These are phyloP conservation scores for Chloropicon primus DNA, from an alignment of 139 green algal genomes.

Conservation along the genomic window DNA sequence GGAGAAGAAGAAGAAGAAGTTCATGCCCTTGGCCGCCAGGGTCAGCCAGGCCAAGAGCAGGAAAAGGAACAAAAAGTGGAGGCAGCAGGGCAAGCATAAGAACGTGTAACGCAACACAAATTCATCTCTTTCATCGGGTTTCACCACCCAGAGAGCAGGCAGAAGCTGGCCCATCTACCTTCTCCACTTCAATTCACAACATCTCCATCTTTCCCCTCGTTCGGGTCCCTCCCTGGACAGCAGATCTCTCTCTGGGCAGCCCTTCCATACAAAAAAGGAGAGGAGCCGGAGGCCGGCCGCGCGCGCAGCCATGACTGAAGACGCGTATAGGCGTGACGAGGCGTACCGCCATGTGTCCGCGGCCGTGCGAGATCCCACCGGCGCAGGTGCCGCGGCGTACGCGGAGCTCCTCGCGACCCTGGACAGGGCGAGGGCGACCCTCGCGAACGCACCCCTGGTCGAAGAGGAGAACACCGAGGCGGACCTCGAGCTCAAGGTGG, in stretches of 20 bases:
- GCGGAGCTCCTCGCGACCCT: not conserved
- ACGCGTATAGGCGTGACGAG: too few relatives aligned
- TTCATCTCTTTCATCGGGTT: too few relatives aligned
- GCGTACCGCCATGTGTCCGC: too few relatives aligned
- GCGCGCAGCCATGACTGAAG: too few relatives aligned
- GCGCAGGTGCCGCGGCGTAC: not conserved
- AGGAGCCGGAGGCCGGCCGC: too few relatives aligned
- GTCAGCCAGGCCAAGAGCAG: constrained; percentile 13
- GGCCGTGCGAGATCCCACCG: not conserved
- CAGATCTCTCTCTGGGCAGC: too few relatives aligned
- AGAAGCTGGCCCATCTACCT: too few relatives aligned
- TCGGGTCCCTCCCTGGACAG: too few relatives aligned
- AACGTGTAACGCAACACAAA: constrained; percentile 18
- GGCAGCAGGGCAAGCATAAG: constrained; percentile 47
- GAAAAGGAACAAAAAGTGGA: not conserved
- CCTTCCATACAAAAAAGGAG: too few relatives aligned
- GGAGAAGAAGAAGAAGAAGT: constrained; percentile 76
- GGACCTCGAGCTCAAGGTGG: not conserved
- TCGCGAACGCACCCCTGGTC: not conserved
- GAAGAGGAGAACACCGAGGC: not conserved
- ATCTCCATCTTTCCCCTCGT: too few relatives aligned
- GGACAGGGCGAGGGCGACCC: not conserved
- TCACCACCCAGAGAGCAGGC: too few relatives aligned
- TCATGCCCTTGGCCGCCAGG: constrained; percentile 67
- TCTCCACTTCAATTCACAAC: too few relatives aligned